Percentiles rank a stretch among this genome's conserved stretches.
phyloP scores from a whole-genome alignment of 768 basidiomycete species.

The Mycena sanguinolenta region DNA sequence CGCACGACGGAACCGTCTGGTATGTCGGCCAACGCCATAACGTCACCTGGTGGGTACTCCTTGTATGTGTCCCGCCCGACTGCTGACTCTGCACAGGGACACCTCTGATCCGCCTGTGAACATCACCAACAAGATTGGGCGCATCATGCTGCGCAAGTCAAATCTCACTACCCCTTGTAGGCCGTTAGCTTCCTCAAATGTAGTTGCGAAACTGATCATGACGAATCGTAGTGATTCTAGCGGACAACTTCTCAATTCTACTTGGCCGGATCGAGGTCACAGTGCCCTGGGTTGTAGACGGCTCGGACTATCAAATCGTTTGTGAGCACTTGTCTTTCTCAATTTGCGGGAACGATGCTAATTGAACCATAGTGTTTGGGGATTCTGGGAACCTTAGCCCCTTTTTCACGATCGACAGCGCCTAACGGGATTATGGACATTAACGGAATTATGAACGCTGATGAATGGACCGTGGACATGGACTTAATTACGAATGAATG shows the following conservation, averaged over 20 bases:
- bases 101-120: conserved; percentile 39
- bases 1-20: conserved; percentile 38
- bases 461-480: not conserved
- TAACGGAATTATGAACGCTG: not conserved
- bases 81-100: conserved; percentile 44
- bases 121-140: conserved; percentile 49
- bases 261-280: conserved; percentile 41
- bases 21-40: conserved; percentile 30
- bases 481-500: not conserved
- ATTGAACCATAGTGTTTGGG: conserved; percentile 45
- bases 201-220: not conserved
- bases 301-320: conserved; percentile 48
- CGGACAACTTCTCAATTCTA: conserved; percentile 44
- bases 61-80: not conserved
- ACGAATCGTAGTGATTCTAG: conserved; percentile 41
- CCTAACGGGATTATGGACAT: not conserved
- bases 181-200: conserved; percentile 12
- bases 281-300: conserved; percentile 46
- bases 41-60: conserved; percentile 37
- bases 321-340: not conserved
- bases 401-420: conserved; percentile 44
- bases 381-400: conserved; percentile 54
- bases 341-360: not conserved
- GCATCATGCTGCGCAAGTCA: conserved; percentile 44
- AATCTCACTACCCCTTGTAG: conserved; percentile 39